phyloP scores from a whole-genome alignment of 2,329 filamentous ascomycete genomes.

The Pestalotiopsis sp. region DNA sequence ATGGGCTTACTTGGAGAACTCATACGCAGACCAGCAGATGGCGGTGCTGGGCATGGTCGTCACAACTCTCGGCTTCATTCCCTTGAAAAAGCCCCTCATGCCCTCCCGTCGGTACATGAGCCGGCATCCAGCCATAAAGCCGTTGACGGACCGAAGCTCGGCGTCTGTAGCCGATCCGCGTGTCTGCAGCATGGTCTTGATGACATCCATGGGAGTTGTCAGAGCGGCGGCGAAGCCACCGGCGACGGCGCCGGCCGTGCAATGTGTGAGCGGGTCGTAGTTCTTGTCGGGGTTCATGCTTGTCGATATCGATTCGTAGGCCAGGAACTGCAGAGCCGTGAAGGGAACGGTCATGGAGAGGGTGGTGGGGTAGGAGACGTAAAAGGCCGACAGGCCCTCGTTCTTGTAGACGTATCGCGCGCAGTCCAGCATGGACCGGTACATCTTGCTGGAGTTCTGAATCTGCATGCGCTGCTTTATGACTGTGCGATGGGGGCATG shows the following conservation, averaged over 20 bases:
- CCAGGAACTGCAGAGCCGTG: constrained; percentile 94
- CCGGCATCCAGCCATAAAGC: constrained; percentile 76
- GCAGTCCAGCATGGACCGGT: constrained; percentile 85
- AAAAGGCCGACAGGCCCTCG: constrained; percentile 91
- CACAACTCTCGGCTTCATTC: constrained; percentile 85
- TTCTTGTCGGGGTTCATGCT: constrained; percentile 82
- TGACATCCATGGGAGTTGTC: constrained; percentile 95
- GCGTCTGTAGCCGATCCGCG: constrained; percentile 80
- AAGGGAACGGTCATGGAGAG: constrained; percentile 98
- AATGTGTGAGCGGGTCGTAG: constrained; percentile 95
- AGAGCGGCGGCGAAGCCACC: constrained; percentile 92
- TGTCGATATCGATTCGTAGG: constrained; percentile 96
- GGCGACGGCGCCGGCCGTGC: constrained; percentile 86
- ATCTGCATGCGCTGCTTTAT: constrained; percentile 99
- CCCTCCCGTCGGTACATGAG: constrained; percentile 86
- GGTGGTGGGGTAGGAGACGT: constrained; percentile 97
- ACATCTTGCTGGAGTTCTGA: constrained; percentile 84
- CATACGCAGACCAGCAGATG: constrained; percentile 92
- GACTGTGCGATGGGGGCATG: constrained; percentile 56
- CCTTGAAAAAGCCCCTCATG: constrained; percentile 86
- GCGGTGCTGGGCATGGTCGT: constrained; percentile 98
- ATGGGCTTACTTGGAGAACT: constrained; percentile 65
- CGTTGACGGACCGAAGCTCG: constrained; percentile 83
- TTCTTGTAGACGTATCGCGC: constrained; percentile 83
- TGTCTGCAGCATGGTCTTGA: constrained; percentile 97